phyloP scores from a whole-genome alignment of 768 basidiomycete species.

The Mycena pura region DNA sequence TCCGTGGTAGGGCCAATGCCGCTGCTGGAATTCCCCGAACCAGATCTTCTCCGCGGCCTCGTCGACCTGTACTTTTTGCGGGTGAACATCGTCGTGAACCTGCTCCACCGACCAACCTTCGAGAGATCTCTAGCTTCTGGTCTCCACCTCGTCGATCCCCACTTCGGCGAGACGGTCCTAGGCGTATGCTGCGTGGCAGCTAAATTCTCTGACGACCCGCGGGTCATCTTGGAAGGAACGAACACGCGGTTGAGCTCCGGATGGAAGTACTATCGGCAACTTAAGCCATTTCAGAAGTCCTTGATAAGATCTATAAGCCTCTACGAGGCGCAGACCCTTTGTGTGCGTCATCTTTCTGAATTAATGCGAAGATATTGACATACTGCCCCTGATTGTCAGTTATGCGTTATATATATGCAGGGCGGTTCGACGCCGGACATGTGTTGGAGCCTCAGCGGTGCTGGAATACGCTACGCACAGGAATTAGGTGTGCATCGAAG shows the following conservation, averaged over 20 bases:
- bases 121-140: slow-evolving; percentile 45
- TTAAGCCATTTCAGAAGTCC: slow-evolving; percentile 55
- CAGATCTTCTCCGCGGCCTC: slow-evolving; percentile 47
- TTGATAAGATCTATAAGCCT: slow-evolving; percentile 56
- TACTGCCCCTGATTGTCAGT: slow-evolving; percentile 39
- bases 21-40: slow-evolving; percentile 40
- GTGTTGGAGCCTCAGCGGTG: slow-evolving; percentile 59
- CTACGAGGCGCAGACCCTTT: slow-evolving; percentile 63
- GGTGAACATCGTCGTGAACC: slow-evolving; percentile 46
- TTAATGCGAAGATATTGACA: not conserved
- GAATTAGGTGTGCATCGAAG: slow-evolving; percentile 63
- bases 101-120: slow-evolving; percentile 62
- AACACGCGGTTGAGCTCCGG: slow-evolving; percentile 46
- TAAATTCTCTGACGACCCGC: slow-evolving; percentile 48
- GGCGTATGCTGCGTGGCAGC: slow-evolving; percentile 60
- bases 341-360: slow-evolving; percentile 35
- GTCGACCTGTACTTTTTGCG: slow-evolving; percentile 58
- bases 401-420: slow-evolving; percentile 48
- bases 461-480: slow-evolving; percentile 63
- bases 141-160: slow-evolving; percentile 44
- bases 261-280: slow-evolving; percentile 54
- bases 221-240: slow-evolving; percentile 34
- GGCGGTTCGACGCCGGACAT: slow-evolving; percentile 53
- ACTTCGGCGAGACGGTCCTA: slow-evolving; percentile 55
- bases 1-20: slow-evolving; percentile 12